Evolutionary conservation across 2,329 filamentous ascomycete genomes (phyloP).

Genomic region (Pseudogymnoascus pannorum): DNA sequence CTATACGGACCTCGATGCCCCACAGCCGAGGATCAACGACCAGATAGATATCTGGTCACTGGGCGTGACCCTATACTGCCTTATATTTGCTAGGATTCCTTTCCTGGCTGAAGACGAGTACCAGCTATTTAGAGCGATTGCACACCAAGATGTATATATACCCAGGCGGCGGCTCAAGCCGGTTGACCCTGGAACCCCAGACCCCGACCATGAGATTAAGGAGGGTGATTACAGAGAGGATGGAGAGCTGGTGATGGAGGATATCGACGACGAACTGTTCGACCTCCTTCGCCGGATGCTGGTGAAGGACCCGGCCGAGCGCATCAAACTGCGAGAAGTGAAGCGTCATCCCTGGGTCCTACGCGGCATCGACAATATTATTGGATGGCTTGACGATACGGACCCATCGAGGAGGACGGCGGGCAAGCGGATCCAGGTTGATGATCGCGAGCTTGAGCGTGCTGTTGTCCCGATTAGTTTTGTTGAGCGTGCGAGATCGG

Average conservation of each 20-base stretch:
- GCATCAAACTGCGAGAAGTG: slow-evolving; percentile 84
- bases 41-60: slow-evolving; percentile 97
- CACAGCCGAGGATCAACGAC: slow-evolving; percentile 73
- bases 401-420: slow-evolving; percentile 72
- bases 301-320: slow-evolving; percentile 79
- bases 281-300: slow-evolving; percentile 76
- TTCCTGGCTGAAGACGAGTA: slow-evolving; percentile 90
- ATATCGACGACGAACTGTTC: slow-evolving; percentile 69
- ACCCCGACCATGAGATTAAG: slow-evolving; percentile 31
- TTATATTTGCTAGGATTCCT: slow-evolving; percentile 88
- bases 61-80: slow-evolving; percentile 90
- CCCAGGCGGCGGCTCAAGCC: slow-evolving; percentile 76
- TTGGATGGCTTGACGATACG: slow-evolving; percentile 86
- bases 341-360: slow-evolving; percentile 92
- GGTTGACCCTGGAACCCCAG: slow-evolving; percentile 44
- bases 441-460: slow-evolving; percentile 79
- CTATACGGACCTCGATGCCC: slow-evolving; percentile 67
- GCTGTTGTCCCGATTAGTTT: slow-evolving; percentile 87
- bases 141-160: slow-evolving; percentile 86
- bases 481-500: slow-evolving; percentile 75
- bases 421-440: slow-evolving; percentile 84
- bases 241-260: slow-evolving; percentile 75
- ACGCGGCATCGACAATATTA: slow-evolving; percentile 64
- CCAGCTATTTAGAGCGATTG: slow-evolving; percentile 85
- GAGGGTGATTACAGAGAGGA: slow-evolving; percentile 65